Evolutionary conservation across 2,329 filamentous ascomycete species (phyloP).

Genomic region (Nemania sp.): DNA sequence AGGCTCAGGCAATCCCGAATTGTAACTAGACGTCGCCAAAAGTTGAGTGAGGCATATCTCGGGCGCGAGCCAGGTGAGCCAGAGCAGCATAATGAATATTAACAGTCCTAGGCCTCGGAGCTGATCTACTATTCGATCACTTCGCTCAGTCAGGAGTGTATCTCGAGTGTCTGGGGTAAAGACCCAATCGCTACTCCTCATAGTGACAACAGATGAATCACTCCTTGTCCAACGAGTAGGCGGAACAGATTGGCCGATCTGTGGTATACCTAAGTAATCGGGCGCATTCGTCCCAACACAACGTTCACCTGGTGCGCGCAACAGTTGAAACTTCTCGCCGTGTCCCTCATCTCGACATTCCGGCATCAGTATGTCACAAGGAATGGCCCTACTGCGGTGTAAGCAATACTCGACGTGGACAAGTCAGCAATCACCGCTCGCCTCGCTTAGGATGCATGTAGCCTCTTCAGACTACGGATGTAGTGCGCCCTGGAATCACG

Average conservation of each 20-base stretch:
- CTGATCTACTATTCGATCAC: background rate
- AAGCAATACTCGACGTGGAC: background rate
- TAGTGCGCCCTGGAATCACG: slow-evolving; percentile 10
- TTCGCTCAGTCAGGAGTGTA: background rate
- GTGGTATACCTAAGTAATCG: background rate
- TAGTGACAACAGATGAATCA: background rate
- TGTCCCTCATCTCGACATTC: background rate
- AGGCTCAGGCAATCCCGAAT: background rate
- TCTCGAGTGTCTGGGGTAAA: background rate
- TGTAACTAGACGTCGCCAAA: background rate
- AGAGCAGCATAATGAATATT: background rate
- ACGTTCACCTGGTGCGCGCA: background rate
- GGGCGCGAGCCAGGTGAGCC: background rate
- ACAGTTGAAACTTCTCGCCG: too few species aligned
- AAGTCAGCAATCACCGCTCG: slow-evolving; percentile 12
- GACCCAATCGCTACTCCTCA: background rate
- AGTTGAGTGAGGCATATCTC: background rate
- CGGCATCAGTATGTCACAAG: background rate
- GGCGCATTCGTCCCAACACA: background rate
- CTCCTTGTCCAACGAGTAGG: background rate
- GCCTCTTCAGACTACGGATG: slow-evolving; percentile 5
- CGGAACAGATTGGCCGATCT: background rate
- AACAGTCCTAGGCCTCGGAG: background rate
- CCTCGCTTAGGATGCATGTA: slow-evolving; percentile 22
- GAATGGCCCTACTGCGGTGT: slow-evolving; percentile 2